Evolutionary conservation across 164 flowering plant genomes (phyloP).

Genomic region (Nymphaea thermarum): DNA sequence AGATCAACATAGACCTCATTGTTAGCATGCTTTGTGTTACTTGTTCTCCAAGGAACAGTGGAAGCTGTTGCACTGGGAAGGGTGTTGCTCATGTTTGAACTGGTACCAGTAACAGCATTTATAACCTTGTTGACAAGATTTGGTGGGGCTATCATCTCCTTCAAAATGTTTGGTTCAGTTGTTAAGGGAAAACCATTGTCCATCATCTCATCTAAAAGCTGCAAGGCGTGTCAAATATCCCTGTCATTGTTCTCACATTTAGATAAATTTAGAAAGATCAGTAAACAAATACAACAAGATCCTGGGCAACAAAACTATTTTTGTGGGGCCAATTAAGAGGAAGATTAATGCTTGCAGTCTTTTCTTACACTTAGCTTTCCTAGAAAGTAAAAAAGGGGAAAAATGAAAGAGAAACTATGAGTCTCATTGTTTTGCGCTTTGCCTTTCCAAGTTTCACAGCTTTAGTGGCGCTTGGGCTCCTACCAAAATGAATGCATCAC

Average conservation of each 20-base stretch:
- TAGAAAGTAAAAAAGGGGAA: no score
- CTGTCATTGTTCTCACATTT: slow-evolving; percentile 6
- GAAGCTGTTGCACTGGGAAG: slow-evolving; percentile 89
- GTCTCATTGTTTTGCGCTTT: no score
- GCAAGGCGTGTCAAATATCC: slow-evolving; percentile 24
- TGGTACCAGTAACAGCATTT: slow-evolving; percentile 91
- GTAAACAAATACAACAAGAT: no score
- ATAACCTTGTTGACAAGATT: slow-evolving; percentile 82
- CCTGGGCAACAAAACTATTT: no score
- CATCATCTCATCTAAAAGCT: slow-evolving; percentile 99
- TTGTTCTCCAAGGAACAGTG: slow-evolving; percentile 88
- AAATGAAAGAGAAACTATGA: no score
- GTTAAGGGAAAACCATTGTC: slow-evolving; percentile 99
- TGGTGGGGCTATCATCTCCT: slow-evolving; percentile 97
- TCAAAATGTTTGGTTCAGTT: slow-evolving; percentile 84
- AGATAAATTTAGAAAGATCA: not conserved
- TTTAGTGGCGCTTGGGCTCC: no score
- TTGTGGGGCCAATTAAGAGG: no score
- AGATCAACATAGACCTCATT: slow-evolving; percentile 92
- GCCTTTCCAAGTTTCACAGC: no score
- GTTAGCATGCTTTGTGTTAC: slow-evolving; percentile 58
- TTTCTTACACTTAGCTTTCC: no score
- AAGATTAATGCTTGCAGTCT: no score
- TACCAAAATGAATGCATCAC: no score
- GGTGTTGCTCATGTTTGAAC: slow-evolving; percentile 78